Conservation (phyloP, 2,329 filamentous ascomycete species). For the Monosporascus sp. region DNA sequence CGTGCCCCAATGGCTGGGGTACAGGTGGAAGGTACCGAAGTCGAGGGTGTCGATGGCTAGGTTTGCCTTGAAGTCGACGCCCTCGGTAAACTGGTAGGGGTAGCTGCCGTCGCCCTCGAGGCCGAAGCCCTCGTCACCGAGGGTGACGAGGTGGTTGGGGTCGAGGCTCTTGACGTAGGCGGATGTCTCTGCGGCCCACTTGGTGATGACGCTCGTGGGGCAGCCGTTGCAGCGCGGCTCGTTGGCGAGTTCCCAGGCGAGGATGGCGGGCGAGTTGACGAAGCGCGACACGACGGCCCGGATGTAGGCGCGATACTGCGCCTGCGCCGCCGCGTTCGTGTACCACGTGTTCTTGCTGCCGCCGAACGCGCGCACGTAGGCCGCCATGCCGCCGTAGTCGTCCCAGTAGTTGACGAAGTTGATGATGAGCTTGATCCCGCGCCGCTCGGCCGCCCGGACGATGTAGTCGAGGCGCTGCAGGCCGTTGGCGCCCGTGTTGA, state of each 20-base stretch:
- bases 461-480: slow-evolving; percentile 62
- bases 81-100: slow-evolving; percentile 47
- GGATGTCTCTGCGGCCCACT: slow-evolving; percentile 55
- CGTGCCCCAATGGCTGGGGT: slow-evolving; percentile 32
- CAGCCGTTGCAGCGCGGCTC: slow-evolving; percentile 57
- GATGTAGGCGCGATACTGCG: slow-evolving; percentile 51
- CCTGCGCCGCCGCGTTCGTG: slow-evolving; percentile 46
- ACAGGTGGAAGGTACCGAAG: slow-evolving; percentile 33
- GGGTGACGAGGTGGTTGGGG: slow-evolving; percentile 55
- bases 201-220: slow-evolving; percentile 45
- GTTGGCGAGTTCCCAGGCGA: slow-evolving; percentile 52
- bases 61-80: slow-evolving; percentile 39
- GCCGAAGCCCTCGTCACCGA: slow-evolving; percentile 54
- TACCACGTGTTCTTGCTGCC: slow-evolving; percentile 52
- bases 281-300: slow-evolving; percentile 45
- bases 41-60: slow-evolving; percentile 20
- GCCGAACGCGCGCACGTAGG: slow-evolving; percentile 55
- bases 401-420: slow-evolving; percentile 67
- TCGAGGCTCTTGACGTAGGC: slow-evolving; percentile 62
- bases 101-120: slow-evolving; percentile 46
- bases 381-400: slow-evolving; percentile 62
- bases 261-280: slow-evolving; percentile 40
- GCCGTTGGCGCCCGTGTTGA: slow-evolving; percentile 60
- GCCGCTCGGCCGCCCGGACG: slow-evolving; percentile 52
- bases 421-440: slow-evolving; percentile 59